Percentiles rank a stretch among this genome's conserved stretches.
Conservation (phyloP, 2,329 filamentous ascomycete species). For the Hymenoscyphus repandus region DNA sequence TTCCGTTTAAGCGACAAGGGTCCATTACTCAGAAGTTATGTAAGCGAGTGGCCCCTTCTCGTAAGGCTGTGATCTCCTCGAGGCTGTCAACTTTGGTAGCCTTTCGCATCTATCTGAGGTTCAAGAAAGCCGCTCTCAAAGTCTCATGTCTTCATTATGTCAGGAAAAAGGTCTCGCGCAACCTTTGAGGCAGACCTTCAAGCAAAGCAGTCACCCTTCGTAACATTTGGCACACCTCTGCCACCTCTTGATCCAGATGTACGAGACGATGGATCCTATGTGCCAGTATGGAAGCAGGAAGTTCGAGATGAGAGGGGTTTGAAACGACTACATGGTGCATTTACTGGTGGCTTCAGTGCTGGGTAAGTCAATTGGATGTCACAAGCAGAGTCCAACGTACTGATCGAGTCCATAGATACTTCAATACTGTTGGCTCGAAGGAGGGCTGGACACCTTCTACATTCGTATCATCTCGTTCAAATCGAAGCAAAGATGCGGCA, state of each 20-base stretch:
- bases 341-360: constrained; percentile 94
- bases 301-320: constrained; percentile 88
- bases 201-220: constrained; percentile 65
- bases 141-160: constrained; percentile 46
- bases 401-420: constrained; percentile 58
- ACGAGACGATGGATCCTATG: constrained; percentile 85
- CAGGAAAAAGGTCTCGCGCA: constrained; percentile 72
- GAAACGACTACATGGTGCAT: constrained; percentile 89
- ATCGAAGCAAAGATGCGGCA: constrained; percentile 64
- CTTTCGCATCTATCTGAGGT: neutral
- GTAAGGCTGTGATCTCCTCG: too few species aligned
- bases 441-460: constrained; percentile 94
- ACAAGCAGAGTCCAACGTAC: neutral
- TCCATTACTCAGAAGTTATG: too few species aligned
- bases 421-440: constrained; percentile 96
- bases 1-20: too few species aligned
- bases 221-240: constrained; percentile 77
- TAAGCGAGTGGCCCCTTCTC: neutral
- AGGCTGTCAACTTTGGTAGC: neutral
- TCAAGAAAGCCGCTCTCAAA: neutral
- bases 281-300: constrained; percentile 98
- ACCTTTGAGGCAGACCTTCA: constrained; percentile 72
- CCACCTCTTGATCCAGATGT: constrained; percentile 69
- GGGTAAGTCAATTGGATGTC: constrained; percentile 54
- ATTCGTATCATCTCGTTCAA: constrained; percentile 83